Base-by-base conservation (phyloP, 192 early-diverging fungal species). In the Backusella mclennaniae region DNA sequence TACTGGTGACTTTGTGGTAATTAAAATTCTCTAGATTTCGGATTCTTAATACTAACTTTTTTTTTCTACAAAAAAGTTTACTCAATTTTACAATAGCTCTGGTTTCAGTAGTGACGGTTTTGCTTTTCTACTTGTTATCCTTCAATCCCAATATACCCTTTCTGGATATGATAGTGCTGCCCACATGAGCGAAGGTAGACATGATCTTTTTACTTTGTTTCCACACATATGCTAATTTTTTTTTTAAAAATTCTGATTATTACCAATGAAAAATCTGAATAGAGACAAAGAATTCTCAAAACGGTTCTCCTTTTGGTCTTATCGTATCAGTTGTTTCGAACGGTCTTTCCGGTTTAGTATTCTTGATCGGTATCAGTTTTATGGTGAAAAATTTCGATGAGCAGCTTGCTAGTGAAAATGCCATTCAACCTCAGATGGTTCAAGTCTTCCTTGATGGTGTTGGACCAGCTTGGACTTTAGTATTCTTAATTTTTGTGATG, bases 131-230 rank as follows among this genome's bases (percentile, higher is more conserved):
- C 76, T 89, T 14, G 87, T 83, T 8, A 77, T 89, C 46, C 77
- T 89, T 3, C 80, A 83, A 69, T 86, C 86, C 17, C 87, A 89
- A 74, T 89, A 87, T 77, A 89, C 87, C 0, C 72, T 89, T 23
- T 89, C 87, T 8, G 87, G 87, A 23, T 89, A 89, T 67, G 87
- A 87, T 21, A 76, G 59, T 52, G 79, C 79, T 17, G 82, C 82
- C 9, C 83, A 81, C 17, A 82, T 85, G 79, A 56, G 63, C 71
- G 78, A 82, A 73, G 73, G 73, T 74, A 63, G 11, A 5, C 31
- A 53, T 53, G 14, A 19, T 19, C 17, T 52, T 52, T 52, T 52
- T 19, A 59, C 12, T 26, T 26, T 26, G 12, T 26, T 59, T 12
- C 4, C 19, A 23, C 15, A 6, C 29, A 35, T 19, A 68, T 69